phyloP scores from a whole-genome alignment of 108 stramenopile species.

The Cyclotella sp. region DNA sequence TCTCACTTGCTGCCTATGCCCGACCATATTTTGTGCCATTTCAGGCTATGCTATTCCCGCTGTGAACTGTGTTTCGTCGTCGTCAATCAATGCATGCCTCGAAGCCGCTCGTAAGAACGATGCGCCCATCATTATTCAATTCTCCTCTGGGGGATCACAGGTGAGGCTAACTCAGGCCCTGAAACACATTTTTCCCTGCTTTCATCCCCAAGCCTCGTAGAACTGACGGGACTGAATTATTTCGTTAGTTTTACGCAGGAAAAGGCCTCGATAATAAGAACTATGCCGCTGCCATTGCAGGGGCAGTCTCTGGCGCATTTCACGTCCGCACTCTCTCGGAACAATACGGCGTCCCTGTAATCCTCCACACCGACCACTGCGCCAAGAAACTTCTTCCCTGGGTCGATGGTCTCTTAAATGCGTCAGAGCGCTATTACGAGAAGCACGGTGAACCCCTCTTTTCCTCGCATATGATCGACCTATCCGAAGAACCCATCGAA shows the following conservation, averaged over 20 bases:
- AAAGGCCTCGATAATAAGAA: conserved; percentile 87
- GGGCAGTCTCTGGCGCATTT: conserved; percentile 88
- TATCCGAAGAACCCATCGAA: conserved; percentile 95
- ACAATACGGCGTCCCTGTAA: conserved; percentile 94
- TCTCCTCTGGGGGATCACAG: conserved; percentile 88
- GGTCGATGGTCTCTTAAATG: conserved; percentile 94
- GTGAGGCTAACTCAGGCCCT: too few relatives aligned
- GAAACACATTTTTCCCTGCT: too few relatives aligned
- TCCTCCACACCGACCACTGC: conserved; percentile 97
- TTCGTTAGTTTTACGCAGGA: conserved; percentile 91
- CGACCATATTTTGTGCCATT: neutral
- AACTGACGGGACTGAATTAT: too few relatives aligned
- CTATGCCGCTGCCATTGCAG: conserved; percentile 90
- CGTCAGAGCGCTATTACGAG: conserved; percentile 89
- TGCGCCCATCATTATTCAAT: conserved; percentile 91
- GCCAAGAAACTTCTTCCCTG: conserved; percentile 94
- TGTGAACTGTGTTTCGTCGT: conserved; percentile 92
- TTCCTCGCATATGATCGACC: conserved; percentile 97
- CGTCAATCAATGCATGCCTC: conserved; percentile 94
- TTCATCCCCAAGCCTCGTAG: too few relatives aligned
- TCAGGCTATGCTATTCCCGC: conserved; percentile 94
- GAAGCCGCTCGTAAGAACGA: conserved; percentile 93
- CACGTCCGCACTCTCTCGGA: conserved; percentile 95
- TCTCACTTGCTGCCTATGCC: too few relatives aligned
- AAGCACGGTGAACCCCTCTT: conserved; percentile 90